These are phyloP conservation scores for Yarrowia hollandica DNA, from an alignment of 805 yeast species.

Conservation along the genomic window DNA sequence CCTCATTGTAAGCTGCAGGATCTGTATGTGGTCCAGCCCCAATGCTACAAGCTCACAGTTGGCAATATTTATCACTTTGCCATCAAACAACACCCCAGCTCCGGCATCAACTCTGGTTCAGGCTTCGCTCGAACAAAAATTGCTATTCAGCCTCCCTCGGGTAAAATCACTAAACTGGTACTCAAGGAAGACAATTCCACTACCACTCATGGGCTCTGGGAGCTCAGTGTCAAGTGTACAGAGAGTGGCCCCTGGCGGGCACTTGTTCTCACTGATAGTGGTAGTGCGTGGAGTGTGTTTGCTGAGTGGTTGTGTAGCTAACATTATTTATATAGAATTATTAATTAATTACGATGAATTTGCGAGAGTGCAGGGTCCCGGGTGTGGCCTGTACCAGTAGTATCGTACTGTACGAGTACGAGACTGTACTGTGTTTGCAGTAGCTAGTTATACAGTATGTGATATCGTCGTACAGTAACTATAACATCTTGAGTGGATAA, in stretches of 20 bases:
- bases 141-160: conserved; percentile 82
- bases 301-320: conserved; percentile 81
- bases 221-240: conserved; percentile 56
- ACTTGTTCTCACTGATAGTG: conserved; percentile 73
- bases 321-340: conserved; percentile 27
- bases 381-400: no score
- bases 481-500: no score
- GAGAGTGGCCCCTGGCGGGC: conserved; percentile 86
- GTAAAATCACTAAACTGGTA: conserved; percentile 63
- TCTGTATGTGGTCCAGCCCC: conserved; percentile 82
- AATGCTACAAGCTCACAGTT: conserved; percentile 57
- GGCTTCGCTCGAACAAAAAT: conserved; percentile 53
- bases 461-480: no score
- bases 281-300: conserved; percentile 80
- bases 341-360: neutral
- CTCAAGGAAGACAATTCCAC: conserved; percentile 48
- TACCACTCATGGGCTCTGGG: conserved; percentile 49
- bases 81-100: conserved; percentile 61
- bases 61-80: conserved; percentile 66
- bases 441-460: no score
- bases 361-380: no score
- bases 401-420: no score
- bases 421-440: no score
- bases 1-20: conserved; percentile 70
- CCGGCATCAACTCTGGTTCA: conserved; percentile 45